Evolutionary conservation across 2,329 filamentous ascomycete species (phyloP).

Genomic region (Lachnellula occidentalis): DNA sequence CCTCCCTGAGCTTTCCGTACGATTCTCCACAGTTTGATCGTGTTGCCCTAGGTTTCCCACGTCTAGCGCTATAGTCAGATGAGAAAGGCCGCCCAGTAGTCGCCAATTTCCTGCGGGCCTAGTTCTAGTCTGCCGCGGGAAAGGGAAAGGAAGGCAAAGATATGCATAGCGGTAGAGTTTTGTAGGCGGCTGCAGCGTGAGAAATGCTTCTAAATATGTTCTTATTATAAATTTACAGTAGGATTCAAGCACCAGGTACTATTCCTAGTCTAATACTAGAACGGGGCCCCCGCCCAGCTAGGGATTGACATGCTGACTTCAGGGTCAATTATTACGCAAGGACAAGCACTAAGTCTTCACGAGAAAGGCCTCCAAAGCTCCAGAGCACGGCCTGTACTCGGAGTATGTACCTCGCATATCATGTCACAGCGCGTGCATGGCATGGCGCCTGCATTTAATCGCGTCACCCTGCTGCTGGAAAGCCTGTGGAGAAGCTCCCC

Average conservation of each 20-base stretch:
- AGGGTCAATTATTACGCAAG: neutral
- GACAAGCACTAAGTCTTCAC: neutral
- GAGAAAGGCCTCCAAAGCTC: neutral
- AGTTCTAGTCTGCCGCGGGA: too few species aligned
- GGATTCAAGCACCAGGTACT: neutral
- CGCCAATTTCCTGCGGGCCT: neutral
- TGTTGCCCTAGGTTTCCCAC: neutral
- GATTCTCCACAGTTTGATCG: slow-evolving; percentile 5
- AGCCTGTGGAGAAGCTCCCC: neutral
- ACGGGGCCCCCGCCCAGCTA: neutral
- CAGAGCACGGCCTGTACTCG: slow-evolving; percentile 1
- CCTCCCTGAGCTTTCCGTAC: neutral
- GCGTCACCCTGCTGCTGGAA: slow-evolving; percentile 6
- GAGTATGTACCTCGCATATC: slow-evolving; percentile 16
- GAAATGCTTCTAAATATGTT: slow-evolving; percentile 15
- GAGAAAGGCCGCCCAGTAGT: slow-evolving; percentile 8
- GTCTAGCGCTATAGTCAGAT: slow-evolving; percentile 8
- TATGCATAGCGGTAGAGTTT: slow-evolving; percentile 8
- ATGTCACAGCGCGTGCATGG: neutral
- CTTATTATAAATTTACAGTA: neutral
- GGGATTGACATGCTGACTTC: neutral
- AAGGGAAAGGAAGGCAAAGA: too few species aligned
- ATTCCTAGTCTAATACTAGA: too few species aligned
- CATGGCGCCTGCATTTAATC: neutral
- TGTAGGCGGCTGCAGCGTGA: slow-evolving; percentile 26